phyloP scores from a whole-genome alignment of 129 eudicot genomes.

The Chrysanthemum seticuspe region DNA sequence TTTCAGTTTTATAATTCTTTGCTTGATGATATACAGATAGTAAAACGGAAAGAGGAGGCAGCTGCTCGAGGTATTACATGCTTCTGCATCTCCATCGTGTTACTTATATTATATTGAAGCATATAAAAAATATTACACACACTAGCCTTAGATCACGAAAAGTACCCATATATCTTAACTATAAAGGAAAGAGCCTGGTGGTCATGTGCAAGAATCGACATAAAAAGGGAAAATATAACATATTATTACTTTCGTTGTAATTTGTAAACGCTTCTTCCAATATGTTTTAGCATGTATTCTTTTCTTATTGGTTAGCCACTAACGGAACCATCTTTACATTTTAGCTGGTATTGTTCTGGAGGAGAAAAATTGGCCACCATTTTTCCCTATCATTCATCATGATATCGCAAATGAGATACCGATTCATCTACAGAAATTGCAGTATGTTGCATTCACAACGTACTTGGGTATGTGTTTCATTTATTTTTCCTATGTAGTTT shows the following conservation, averaged over 20 bases:
- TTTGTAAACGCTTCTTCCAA: neutral
- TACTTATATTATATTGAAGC: slow-evolving; percentile 1
- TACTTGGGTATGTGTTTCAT: slow-evolving; percentile 59
- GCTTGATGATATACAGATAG: slow-evolving; percentile 49
- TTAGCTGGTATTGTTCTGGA: slow-evolving; percentile 98
- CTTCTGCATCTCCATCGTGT: neutral
- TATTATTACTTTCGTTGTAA: no score
- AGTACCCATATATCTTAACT: neutral
- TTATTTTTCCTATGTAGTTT: neutral
- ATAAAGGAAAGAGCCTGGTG: neutral
- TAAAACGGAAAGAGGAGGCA: slow-evolving; percentile 86
- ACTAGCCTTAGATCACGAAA: no score
- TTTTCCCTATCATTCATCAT: slow-evolving; percentile 95
- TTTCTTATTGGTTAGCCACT: slow-evolving; percentile 11
- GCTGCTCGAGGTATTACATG: slow-evolving; percentile 70
- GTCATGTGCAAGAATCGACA: no score
- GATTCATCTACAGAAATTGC: slow-evolving; percentile 85
- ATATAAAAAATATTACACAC: no score
- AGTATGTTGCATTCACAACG: slow-evolving; percentile 90
- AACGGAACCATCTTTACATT: slow-evolving; percentile 24
- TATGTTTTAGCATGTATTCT: neutral
- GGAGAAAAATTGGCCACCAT: slow-evolving; percentile 98
- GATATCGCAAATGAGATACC: slow-evolving; percentile 95
- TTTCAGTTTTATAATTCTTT: slow-evolving; percentile 8
- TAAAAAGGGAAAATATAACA: no score